Evolutionary conservation across 345 rosid genomes (phyloP).

Genomic region (Eutrema yunnanense): DNA sequence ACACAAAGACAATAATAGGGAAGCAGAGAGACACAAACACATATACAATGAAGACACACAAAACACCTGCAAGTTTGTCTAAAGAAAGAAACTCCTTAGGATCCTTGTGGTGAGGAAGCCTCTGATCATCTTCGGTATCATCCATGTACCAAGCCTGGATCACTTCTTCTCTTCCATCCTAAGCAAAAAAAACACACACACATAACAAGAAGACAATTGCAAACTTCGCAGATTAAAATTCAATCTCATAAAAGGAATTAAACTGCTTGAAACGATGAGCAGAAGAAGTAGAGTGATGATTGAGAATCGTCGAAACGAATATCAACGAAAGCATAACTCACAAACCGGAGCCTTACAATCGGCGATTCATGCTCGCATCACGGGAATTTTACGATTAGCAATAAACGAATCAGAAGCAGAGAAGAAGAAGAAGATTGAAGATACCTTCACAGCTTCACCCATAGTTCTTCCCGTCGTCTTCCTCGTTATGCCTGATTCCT

Average conservation of each 20-base stretch:
- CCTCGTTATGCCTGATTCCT: too few relatives aligned
- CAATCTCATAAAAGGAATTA: too few relatives aligned
- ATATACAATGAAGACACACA: not conserved
- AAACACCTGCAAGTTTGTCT: constrained; percentile 61
- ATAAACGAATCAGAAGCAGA: too few relatives aligned
- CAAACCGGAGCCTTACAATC: not conserved
- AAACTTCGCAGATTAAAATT: not conserved
- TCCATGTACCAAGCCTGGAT: constrained; percentile 95
- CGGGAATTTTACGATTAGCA: too few relatives aligned
- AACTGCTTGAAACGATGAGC: too few relatives aligned
- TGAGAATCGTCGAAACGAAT: not conserved
- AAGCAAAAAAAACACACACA: not conserved
- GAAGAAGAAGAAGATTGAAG: too few relatives aligned
- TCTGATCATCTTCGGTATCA: constrained; percentile 77
- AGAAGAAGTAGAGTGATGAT: not conserved
- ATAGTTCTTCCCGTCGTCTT: too few relatives aligned
- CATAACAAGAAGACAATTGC: not conserved
- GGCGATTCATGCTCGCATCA: not conserved
- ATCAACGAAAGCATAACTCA: not conserved
- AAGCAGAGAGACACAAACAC: not conserved
- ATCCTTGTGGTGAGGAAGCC: constrained; percentile 82
- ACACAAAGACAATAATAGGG: not conserved
- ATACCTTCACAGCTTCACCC: too few relatives aligned
- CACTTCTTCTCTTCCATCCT: constrained; percentile 57
- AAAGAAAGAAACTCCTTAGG: constrained; percentile 76